A percentile compares a stretch with the other conserved stretches of the same genome.
Conservation (phyloP, 805 yeast species). For the Spathaspora passalidarum region DNA sequence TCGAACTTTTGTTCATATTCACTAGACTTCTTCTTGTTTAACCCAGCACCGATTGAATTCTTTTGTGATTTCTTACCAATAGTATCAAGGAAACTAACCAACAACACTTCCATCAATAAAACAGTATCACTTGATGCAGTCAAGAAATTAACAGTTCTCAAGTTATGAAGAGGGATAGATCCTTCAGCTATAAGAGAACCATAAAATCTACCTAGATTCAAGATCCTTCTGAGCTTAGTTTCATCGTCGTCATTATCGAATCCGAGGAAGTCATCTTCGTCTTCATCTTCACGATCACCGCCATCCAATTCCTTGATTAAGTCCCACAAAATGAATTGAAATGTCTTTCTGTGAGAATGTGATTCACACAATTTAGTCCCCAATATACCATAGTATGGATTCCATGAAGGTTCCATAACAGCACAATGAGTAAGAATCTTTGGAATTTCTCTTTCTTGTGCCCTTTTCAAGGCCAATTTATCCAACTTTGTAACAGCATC, state of each 20-base stretch:
- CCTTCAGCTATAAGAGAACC: constrained; percentile 76
- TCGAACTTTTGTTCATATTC: constrained; percentile 40
- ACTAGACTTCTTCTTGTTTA: constrained; percentile 22
- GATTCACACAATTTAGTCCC: constrained; percentile 74
- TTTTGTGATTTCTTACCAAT: constrained; percentile 62
- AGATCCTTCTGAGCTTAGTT: constrained; percentile 51
- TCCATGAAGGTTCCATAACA: constrained; percentile 74
- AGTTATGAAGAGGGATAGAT: constrained; percentile 65
- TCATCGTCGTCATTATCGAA: constrained; percentile 51
- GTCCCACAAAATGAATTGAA: constrained; percentile 92
- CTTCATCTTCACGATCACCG: constrained; percentile 34
- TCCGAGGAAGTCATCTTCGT: constrained; percentile 29
- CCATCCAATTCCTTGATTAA: constrained; percentile 65
- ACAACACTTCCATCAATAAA: constrained; percentile 68
- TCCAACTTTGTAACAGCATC: constrained; percentile 84
- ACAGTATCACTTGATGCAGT: constrained; percentile 61
- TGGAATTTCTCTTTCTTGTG: constrained; percentile 86
- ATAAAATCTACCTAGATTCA: constrained; percentile 77
- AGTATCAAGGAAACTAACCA: constrained; percentile 64
- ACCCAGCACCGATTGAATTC: constrained; percentile 44
- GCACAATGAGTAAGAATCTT: constrained; percentile 83
- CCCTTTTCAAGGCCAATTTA: constrained; percentile 70
- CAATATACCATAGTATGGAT: constrained; percentile 84
- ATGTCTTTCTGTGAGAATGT: constrained; percentile 73
- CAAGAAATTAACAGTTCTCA: constrained; percentile 72